These are phyloP conservation scores for Diaporthe capsici DNA, from an alignment of 2,329 filamentous ascomycete species.

Conservation along the genomic window DNA sequence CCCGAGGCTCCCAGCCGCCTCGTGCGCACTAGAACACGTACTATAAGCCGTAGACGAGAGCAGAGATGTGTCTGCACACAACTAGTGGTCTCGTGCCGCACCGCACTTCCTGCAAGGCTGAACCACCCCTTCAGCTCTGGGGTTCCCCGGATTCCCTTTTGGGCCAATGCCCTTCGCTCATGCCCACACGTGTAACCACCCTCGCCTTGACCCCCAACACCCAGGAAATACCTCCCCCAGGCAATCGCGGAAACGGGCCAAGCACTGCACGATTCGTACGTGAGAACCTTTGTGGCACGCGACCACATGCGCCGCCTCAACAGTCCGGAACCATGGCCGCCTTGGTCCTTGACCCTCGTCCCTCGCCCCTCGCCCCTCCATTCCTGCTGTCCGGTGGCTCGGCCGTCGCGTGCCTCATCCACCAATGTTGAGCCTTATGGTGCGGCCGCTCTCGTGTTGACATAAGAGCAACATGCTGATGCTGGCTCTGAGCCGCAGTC, in stretches of 20 bases:
- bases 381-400: background rate
- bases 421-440: background rate
- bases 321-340: background rate
- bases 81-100: conserved; percentile 17
- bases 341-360: background rate
- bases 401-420: background rate
- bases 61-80: background rate
- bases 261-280: conserved; percentile 22
- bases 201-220: background rate
- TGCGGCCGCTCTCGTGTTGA: background rate
- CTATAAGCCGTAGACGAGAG: background rate
- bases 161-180: conserved; percentile 1
- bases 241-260: conserved; percentile 17
- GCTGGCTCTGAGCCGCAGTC: background rate
- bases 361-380: background rate
- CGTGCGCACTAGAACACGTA: conserved; percentile 9
- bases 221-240: background rate
- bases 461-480: background rate
- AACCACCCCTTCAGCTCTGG: background rate
- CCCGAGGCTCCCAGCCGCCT: conserved; percentile 8
- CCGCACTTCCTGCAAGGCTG: conserved; percentile 27
- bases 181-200: conserved; percentile 27
- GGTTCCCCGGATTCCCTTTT: background rate
- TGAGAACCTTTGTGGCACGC: conserved; percentile 26
- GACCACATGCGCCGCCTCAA: conserved; percentile 7